Percentiles rank a stretch among this genome's conserved stretches.
Evolutionary conservation across 148 eudicot species (phyloP).

Genomic region (Cornus controversa): DNA sequence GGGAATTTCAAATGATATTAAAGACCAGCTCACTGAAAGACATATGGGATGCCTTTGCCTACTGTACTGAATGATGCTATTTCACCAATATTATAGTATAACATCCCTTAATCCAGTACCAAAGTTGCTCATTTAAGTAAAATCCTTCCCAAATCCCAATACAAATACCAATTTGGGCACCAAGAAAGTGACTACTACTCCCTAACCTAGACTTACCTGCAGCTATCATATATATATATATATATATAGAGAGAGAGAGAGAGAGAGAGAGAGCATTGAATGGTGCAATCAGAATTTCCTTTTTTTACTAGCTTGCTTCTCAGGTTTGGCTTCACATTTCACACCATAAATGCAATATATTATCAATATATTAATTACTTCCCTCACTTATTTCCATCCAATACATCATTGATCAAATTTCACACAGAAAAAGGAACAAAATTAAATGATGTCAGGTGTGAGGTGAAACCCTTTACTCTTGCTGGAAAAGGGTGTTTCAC

Average conservation of each 20-base stretch:
- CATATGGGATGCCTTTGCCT: conserved; percentile 1
- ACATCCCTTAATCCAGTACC: neutral
- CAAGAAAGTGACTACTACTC: neutral
- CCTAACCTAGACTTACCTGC: conserved; percentile 5
- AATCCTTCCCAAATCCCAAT: no score
- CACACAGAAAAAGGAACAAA: neutral
- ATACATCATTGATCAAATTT: neutral
- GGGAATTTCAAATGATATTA: neutral
- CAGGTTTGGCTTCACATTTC: neutral
- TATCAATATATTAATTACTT: neutral
- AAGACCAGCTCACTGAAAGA: conserved; percentile 17
- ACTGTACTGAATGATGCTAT: neutral
- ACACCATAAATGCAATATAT: neutral
- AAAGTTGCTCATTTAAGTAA: no score
- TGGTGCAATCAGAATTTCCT: conserved; percentile 12
- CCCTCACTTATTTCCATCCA: neutral
- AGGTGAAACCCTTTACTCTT: no score
- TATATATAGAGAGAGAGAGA: no score
- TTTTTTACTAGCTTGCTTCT: neutral
- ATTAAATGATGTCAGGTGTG: neutral
- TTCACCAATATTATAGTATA: neutral
- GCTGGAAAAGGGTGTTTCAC: no score
- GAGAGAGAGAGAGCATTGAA: conserved; percentile 8
- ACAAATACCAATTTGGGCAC: conserved; percentile 10
- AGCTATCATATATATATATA: no score